Evolutionary conservation across 139 green algal species (phyloP).

Genomic region (Mesotaenium endlicherianum): DNA sequence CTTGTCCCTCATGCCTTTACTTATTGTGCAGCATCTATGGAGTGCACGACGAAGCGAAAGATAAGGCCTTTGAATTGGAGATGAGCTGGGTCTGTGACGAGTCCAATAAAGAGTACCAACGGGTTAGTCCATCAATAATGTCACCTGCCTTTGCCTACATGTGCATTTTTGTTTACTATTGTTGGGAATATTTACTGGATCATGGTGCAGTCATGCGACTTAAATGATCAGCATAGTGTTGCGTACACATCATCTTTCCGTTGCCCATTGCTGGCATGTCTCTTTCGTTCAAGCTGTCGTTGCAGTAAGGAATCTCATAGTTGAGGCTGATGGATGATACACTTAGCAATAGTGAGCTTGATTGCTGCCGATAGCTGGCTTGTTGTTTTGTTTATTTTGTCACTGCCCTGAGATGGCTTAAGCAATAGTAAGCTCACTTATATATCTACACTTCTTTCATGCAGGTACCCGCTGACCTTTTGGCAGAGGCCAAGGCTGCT

Average conservation of each 20-base stretch:
- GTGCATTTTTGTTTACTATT: constrained; percentile 4
- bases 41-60: constrained; percentile 90
- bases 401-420: too few relatives aligned
- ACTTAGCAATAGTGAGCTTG: too few relatives aligned
- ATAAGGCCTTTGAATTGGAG: constrained; percentile 98
- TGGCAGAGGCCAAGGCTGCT: constrained; percentile 25
- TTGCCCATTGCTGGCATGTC: not conserved
- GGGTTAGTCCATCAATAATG: constrained; percentile 56
- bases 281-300: not conserved
- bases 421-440: too few relatives aligned
- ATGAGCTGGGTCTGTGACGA: constrained; percentile 95
- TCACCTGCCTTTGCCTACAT: too few relatives aligned
- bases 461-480: constrained; percentile 30
- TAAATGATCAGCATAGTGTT: constrained; percentile 2
- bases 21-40: constrained; percentile 67
- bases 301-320: not conserved
- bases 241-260: not conserved
- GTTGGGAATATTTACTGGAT: constrained; percentile 3
- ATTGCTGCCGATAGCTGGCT: not conserved
- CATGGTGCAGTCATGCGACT: not conserved
- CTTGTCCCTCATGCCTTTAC: not conserved
- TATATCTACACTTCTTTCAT: too few relatives aligned
- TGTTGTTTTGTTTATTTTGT: too few relatives aligned
- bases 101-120: constrained; percentile 66
- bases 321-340: too few relatives aligned